Conservation (phyloP, 768 basidiomycete species). For the Leucocoprinus birnbaumii region DNA sequence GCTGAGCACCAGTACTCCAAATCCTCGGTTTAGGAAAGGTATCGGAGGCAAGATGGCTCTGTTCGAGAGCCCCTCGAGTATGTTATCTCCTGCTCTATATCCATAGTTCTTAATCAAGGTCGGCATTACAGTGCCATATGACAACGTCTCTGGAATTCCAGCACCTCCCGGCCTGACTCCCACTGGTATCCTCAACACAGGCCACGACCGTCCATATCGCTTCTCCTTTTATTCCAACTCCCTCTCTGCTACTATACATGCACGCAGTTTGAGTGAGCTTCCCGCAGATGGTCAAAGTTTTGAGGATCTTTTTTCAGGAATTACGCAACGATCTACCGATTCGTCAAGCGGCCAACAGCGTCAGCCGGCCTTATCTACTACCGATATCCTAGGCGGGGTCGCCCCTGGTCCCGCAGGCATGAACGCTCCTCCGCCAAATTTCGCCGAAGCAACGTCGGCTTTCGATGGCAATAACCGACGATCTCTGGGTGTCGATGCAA, state of each 20-base stretch:
- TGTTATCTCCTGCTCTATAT: conserved; percentile 45
- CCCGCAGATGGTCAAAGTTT: conserved; percentile 94
- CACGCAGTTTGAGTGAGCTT: conserved; percentile 87
- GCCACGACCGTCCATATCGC: conserved; percentile 88
- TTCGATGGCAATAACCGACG: not conserved
- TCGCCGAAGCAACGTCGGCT: conserved; percentile 6
- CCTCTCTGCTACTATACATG: conserved; percentile 90
- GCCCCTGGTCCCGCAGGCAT: too few species aligned
- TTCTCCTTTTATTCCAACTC: conserved; percentile 99
- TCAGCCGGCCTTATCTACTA: too few species aligned
- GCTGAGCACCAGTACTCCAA: conserved; percentile 76
- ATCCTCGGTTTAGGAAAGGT: conserved; percentile 59
- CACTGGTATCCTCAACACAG: conserved; percentile 41
- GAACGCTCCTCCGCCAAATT: not conserved
- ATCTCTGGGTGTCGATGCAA: conserved; percentile 11
- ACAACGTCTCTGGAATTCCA: conserved; percentile 22
- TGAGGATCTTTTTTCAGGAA: conserved; percentile 79
- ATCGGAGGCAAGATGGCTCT: conserved; percentile 85
- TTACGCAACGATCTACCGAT: conserved; percentile 11
- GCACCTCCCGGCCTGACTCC: conserved; percentile 18
- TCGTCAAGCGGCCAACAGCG: too few species aligned
- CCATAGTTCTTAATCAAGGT: conserved; percentile 27
- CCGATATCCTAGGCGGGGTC: too few species aligned
- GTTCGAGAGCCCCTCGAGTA: conserved; percentile 66
- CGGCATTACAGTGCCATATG: conserved; percentile 23